A percentile compares a stretch with the other conserved stretches of the same genome.
Conservation (phyloP, 2,329 filamentous ascomycete species). For the Aspergillus fijiensis region DNA sequence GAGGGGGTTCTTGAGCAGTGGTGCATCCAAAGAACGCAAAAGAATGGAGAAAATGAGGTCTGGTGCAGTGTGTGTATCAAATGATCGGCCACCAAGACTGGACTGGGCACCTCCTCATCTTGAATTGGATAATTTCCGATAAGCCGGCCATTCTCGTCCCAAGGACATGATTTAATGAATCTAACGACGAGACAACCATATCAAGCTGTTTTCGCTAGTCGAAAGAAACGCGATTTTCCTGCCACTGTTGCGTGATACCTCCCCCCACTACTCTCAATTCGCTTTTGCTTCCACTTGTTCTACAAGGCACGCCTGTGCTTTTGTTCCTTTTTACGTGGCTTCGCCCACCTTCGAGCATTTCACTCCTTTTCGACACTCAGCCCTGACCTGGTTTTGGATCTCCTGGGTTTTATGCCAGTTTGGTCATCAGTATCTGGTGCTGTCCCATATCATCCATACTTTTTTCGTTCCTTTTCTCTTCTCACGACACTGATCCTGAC, state of each 20-base stretch:
- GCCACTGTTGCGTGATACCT: not conserved
- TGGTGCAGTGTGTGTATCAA: slow-evolving; percentile 30
- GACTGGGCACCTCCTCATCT: slow-evolving; percentile 41
- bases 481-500: slow-evolving; percentile 7
- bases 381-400: slow-evolving; percentile 3
- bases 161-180: slow-evolving; percentile 11
- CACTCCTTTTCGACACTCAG: not conserved
- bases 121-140: slow-evolving; percentile 32
- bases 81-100: slow-evolving; percentile 35
- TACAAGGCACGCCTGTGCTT: not conserved
- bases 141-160: slow-evolving; percentile 11
- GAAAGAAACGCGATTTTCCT: slow-evolving; percentile 1
- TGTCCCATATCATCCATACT: slow-evolving; percentile 1
- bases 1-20: slow-evolving; percentile 34
- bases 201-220: slow-evolving; percentile 16
- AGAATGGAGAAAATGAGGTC: slow-evolving; percentile 30
- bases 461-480: slow-evolving; percentile 5
- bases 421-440: slow-evolving; percentile 8
- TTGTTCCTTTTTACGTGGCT: not conserved
- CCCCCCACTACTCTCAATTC: not conserved
- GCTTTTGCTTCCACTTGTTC: not conserved
- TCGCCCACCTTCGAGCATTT: not conserved
- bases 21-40: slow-evolving; percentile 30
- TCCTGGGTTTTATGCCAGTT: slow-evolving; percentile 5
- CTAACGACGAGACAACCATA: slow-evolving; percentile 8